Evolutionary conservation across 495 filamentous ascomycete species (phyloP).

Genomic region (Parmelia sp.): DNA sequence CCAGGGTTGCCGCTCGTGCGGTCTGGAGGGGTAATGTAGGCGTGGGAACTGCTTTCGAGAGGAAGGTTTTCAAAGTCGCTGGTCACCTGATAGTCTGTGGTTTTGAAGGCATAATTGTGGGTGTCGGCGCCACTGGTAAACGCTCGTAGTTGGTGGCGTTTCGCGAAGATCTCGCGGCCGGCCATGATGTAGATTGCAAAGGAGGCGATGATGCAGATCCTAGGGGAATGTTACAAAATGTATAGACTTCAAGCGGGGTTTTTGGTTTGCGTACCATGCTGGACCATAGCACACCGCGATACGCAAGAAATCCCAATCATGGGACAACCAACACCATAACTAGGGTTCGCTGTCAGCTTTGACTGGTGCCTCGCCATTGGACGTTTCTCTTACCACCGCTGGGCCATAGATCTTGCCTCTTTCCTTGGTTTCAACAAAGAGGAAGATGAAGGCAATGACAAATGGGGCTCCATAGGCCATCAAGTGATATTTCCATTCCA

Average conservation of each 20-base stretch:
- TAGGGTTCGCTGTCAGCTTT: conserved; percentile 22
- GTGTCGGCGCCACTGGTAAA: conserved; percentile 22
- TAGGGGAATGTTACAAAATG: conserved; percentile 15
- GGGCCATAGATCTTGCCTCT: conserved; percentile 64
- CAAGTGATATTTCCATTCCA: conserved; percentile 68
- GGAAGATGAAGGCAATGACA: conserved; percentile 58
- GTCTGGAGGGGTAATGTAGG: not conserved
- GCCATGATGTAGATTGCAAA: conserved; percentile 68
- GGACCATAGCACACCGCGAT: conserved; percentile 77
- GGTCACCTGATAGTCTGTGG: conserved; percentile 9
- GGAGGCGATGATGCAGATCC: conserved; percentile 59
- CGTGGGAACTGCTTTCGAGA: not conserved
- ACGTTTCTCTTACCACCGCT: conserved; percentile 46
- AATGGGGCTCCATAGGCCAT: conserved; percentile 72
- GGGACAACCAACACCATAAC: conserved; percentile 79
- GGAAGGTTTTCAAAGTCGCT: conserved; percentile 9
- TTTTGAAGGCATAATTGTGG: conserved; percentile 1
- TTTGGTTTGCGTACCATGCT: conserved; percentile 54
- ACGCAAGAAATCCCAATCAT: conserved; percentile 63
- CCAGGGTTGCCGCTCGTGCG: not conserved
- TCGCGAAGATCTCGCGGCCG: conserved; percentile 61
- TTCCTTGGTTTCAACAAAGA: conserved; percentile 51
- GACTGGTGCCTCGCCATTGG: not conserved
- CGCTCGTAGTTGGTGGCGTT: conserved; percentile 40
- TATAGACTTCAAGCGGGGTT: not conserved